Percentiles rank a stretch among this genome's conserved stretches.
Conservation (phyloP, 345 rosid genomes). For the Aquilaria yunnanensis region DNA sequence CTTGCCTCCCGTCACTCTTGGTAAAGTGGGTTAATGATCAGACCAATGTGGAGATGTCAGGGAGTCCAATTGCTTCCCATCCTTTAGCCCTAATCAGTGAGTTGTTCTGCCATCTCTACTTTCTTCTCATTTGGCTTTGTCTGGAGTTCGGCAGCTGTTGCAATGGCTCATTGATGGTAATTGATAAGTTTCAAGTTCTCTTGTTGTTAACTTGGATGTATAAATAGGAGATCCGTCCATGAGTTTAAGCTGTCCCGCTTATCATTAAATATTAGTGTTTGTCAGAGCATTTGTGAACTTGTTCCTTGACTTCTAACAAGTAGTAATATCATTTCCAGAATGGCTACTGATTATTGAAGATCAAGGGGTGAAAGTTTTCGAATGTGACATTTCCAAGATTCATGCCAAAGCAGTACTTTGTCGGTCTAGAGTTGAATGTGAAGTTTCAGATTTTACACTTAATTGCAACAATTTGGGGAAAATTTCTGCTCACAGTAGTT, state of each 20-base stretch:
- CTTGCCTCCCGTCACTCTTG: conserved; percentile 39
- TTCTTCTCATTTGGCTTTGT: conserved; percentile 10
- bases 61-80: conserved; percentile 27
- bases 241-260: too few species aligned
- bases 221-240: too few species aligned
- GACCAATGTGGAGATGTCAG: conserved; percentile 30
- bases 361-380: conserved; percentile 53
- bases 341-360: conserved; percentile 59
- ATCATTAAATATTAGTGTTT: too few species aligned
- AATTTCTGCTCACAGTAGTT: conserved; percentile 3
- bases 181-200: too few species aligned
- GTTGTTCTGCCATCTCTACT: conserved; percentile 22
- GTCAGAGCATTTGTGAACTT: too few species aligned
- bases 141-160: conserved; percentile 5
- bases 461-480: conserved; percentile 15
- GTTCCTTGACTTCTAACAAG: background rate
- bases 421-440: conserved; percentile 31
- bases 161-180: background rate
- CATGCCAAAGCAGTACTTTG: conserved; percentile 41
- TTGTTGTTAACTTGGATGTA: too few species aligned
- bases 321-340: conserved; percentile 32
- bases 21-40: conserved; percentile 48
- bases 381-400: conserved; percentile 34
- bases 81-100: conserved; percentile 61
- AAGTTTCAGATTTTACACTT: background rate